Evolutionary conservation across 208 protist species (phyloP).

Genomic region (Phytomonas serpens): DNA sequence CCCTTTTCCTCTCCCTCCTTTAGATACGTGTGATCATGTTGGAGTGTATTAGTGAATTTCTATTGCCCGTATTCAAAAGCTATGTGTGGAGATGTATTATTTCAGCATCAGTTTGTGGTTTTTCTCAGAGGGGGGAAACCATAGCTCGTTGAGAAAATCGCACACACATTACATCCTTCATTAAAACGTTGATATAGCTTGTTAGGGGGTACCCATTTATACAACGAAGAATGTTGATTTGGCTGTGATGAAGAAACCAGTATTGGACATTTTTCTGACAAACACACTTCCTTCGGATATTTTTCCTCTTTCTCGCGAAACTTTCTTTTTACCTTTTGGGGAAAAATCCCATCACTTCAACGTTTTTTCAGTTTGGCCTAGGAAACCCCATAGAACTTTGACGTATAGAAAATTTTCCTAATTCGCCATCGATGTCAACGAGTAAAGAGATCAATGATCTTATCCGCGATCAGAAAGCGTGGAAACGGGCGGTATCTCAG

Average conservation of each 20-base stretch:
- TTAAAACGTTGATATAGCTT: background rate
- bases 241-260: background rate
- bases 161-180: background rate
- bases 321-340: background rate
- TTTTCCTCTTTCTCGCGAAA: background rate
- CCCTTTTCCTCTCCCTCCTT: background rate
- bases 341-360: background rate
- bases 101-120: background rate
- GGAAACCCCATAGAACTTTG: background rate
- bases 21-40: background rate
- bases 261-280: background rate
- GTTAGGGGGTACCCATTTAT: background rate
- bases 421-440: conserved; percentile 5
- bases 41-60: background rate
- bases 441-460: conserved; percentile 24
- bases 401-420: background rate
- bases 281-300: background rate
- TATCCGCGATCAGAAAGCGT: conserved; percentile 37
- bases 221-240: background rate
- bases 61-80: background rate
- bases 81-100: background rate
- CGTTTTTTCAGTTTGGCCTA: background rate
- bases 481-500: conserved; percentile 32
- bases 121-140: background rate
- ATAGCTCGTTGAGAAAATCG: background rate